Base-by-base conservation (phyloP, 352 stramenopile species). In the Pythium oligandrum region DNA sequence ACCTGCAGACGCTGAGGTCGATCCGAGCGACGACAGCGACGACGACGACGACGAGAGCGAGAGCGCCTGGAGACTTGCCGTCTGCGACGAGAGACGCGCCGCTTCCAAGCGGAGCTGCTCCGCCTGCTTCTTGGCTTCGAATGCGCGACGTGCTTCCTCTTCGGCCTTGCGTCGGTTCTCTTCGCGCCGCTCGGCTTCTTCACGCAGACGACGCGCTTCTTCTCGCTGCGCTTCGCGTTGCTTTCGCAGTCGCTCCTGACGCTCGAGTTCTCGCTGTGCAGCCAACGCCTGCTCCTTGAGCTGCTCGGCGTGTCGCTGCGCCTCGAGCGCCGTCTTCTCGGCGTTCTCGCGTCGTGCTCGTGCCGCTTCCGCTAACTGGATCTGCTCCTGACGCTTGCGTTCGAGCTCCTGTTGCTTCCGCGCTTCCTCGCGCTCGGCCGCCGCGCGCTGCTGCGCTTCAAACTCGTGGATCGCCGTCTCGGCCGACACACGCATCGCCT, bases 381-480 rank as follows among this genome's bases (percentile, higher is more conserved):
- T 64, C 62, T 85, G 70, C 61, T 84, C 78, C 33, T 83, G 70
- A 44, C 78, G 71, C 57, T 88, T 64, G 3, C 65, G 52, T 51
- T 88, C 74, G 11, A 91, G 62, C 44, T 87, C 76, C 46, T 70
- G 42, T 33, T 89, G 76, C 61, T 75, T 75, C 33, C 78, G 71
- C n/a, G 59, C 57, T 37, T 83, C 81, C 42, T 88, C 80, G 7
- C 75, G 71, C 59, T 90, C 80, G 32, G 71, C 55, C 3, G 69
- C 64, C n/a, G 71, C 64, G 30, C 71, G 68, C 54, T 88, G 80
- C 61, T 90, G 77, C 12, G 55, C 61, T 42, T 90, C 80, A 33
- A 77, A 88, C 44, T 91, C 77, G 30, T 59, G 63, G 46, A 91
- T 74, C 6, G 78, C 81, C 26, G 55, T 71, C 58, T 83, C 62